Evolutionary conservation across 306 rosid species (phyloP).

Genomic region (Rosa rugosa): DNA sequence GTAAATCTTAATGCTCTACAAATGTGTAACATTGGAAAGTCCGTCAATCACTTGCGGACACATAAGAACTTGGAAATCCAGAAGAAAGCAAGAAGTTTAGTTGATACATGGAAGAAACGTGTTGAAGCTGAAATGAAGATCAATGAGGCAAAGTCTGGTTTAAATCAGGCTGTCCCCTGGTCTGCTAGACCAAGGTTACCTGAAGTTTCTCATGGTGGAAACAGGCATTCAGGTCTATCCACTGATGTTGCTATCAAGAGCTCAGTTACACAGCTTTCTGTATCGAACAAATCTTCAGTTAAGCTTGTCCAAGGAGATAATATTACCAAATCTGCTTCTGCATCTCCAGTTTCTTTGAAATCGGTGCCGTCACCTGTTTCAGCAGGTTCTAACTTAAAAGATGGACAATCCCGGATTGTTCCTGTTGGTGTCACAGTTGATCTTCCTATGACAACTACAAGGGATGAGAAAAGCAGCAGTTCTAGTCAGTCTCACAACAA

Average conservation of each 20-base stretch:
- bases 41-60: constrained; percentile 75
- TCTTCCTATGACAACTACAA: constrained; percentile 52
- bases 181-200: constrained; percentile 46
- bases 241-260: constrained; percentile 60
- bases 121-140: constrained; percentile 90
- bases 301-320: constrained; percentile 60
- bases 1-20: constrained; percentile 82
- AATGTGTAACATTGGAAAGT: constrained; percentile 82
- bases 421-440: constrained; percentile 54
- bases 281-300: constrained; percentile 47
- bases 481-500: constrained; percentile 92
- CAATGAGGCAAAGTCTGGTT: constrained; percentile 60
- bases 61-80: constrained; percentile 87
- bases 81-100: constrained; percentile 79
- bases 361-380: constrained; percentile 35
- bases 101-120: constrained; percentile 92
- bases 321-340: constrained; percentile 45
- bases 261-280: constrained; percentile 43
- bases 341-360: constrained; percentile 40
- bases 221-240: constrained; percentile 48
- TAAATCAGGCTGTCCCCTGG: constrained; percentile 63
- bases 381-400: constrained; percentile 49
- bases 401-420: constrained; percentile 43
- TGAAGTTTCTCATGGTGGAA: constrained; percentile 66
- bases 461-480: constrained; percentile 85